Evolutionary conservation across 495 filamentous ascomycete genomes (phyloP).

Genomic region (Bacidia gigantensis): DNA sequence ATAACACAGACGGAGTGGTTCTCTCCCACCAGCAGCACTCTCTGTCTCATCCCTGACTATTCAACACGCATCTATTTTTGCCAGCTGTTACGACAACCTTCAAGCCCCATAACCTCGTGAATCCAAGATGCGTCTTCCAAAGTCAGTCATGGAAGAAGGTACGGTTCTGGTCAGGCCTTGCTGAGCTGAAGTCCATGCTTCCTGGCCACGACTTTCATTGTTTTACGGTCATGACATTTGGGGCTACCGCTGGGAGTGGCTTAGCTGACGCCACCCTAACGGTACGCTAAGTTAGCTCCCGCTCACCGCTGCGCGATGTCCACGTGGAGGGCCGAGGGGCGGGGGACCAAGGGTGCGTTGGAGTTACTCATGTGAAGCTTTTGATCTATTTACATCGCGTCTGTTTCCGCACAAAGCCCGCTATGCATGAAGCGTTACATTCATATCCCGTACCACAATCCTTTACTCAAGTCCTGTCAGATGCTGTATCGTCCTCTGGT

Average conservation of each 20-base stretch:
- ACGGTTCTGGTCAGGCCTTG: no score
- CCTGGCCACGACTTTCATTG: no score
- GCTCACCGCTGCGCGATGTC: no score
- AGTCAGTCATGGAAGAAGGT: no score
- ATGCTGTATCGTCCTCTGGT: conserved; percentile 27
- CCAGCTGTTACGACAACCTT: no score
- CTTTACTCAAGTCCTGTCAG: conserved; percentile 5
- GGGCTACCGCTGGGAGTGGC: background rate
- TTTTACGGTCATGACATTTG: no score
- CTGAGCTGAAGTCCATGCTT: no score
- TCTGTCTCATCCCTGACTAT: background rate
- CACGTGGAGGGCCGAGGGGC: no score
- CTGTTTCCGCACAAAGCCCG: background rate
- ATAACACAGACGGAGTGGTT: background rate
- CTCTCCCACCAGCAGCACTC: background rate
- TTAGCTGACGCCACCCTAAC: background rate
- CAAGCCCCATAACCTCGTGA: no score
- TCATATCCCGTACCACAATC: background rate
- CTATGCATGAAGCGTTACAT: background rate
- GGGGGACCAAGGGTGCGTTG: no score
- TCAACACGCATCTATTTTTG: background rate
- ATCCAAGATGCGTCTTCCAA: no score
- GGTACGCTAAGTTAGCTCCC: background rate
- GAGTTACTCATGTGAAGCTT: no score
- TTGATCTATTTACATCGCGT: background rate